Base-by-base conservation (phyloP, 2,329 filamentous ascomycete species). In the Monilinia fructigena region DNA sequence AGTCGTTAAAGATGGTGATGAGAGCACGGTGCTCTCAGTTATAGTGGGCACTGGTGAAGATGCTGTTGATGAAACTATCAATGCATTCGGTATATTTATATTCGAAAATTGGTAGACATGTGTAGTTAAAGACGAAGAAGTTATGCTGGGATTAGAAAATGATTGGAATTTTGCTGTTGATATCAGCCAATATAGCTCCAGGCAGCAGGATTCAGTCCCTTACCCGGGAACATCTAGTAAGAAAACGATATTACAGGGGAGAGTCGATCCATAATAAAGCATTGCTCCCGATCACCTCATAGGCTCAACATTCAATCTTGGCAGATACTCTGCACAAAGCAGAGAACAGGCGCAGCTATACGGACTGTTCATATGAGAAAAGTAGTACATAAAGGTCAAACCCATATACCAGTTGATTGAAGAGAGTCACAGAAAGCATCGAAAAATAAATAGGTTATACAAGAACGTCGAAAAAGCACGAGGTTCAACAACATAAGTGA, bases 61-160 rank as follows among this genome's bases (percentile, higher is more conserved):
- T 26, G 10, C 8, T 56, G 12, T 26, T 28, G 55, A 28, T 20
- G 16, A 20, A 20, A 45, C 23, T 10, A 28, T 5, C 38, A 28
- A 18, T 56, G 28, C 7, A 56, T n/a, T 20, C 38, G 26, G 11
- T 56, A 45, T 4, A 45, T 38, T 20, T 4, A 1, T 20, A 18
- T 23, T 45, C 8, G 38, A 56, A 11, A 16, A 20, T 56, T 58
- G 55, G 23, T 20, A 20, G 4, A 7, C 38, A 42, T 58, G 23
- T 28, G 4, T 45, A 45, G 55, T 28, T 8, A 16, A 56, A 20
- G 23, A 58, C 10, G 23, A 31, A 28, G 16, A 45, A 58, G 40
- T 28, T 45, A 31, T 58, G 55, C 23, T 45, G 42, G 55, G 31
- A 58, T 45, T 45, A 14, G 55, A 10, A 31, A 58, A 58, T 7